Evolutionary conservation across 495 filamentous ascomycete species (phyloP), one percentile per base, ranked within the genome.

Genomic region (Talaromyces borbonicus): DNA sequence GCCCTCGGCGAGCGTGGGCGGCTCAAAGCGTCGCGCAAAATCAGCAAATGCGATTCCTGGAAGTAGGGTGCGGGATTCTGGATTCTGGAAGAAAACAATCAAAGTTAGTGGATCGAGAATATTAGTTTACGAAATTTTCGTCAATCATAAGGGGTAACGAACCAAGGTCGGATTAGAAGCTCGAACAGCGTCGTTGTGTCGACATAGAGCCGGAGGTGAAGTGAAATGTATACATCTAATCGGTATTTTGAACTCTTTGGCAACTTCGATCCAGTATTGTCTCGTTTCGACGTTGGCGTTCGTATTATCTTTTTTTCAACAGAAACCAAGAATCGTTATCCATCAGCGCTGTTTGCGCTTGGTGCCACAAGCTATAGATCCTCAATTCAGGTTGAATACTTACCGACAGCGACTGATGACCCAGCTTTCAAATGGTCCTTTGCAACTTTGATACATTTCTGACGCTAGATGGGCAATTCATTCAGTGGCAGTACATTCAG

Each of bases 221-320:
- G 83, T 84, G 63, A 98, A 95, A 53, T 85, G 83, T 4, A 96
- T 64, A 55, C 90, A 93, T 22, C 93, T 83, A 47, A 95, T 84
- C 0, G 84, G 85, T 2, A 90, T 71, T 1, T 74, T 64, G 40
- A 81, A 62, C 43, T 84, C 81, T 42, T 67, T 73, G 12, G 87
- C 87, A 16, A 96, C 65, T 7, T 76, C 67, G 19, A 85, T 61
- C 88, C 89, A 96, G 46, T 83, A 66, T 8, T 70, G 68, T 52
- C 93, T 69, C 29, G 80, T 85, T 38, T 87, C 85, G 3, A 64
- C 54, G 55, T 94, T 81, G 25, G 90, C 78, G 57, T 96, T 97
- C 20, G 92, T 96, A 60, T 95, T 97, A 61, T 98, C 90, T 29
- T 16, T n/a, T 26, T 12, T 11, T 8, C 32, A 5, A 37, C 29